Evolutionary conservation across 192 early-diverging fungal genomes (phyloP).

Genomic region (Podila clonocystis): DNA sequence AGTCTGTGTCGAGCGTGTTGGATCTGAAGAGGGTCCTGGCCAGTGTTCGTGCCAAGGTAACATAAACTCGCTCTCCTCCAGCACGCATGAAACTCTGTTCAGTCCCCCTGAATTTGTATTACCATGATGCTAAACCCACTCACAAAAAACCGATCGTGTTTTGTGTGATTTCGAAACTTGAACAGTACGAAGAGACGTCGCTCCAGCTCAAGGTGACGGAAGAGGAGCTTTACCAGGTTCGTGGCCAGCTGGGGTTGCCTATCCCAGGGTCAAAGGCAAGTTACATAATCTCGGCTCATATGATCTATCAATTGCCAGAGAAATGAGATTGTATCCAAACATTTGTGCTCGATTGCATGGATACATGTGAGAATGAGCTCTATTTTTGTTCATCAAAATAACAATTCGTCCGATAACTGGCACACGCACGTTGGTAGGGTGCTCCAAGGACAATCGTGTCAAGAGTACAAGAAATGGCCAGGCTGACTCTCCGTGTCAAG

Average conservation of each 20-base stretch:
- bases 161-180: no score
- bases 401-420: neutral
- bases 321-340: no score
- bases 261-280: neutral
- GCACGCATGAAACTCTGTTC: no score
- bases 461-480: neutral
- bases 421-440: neutral
- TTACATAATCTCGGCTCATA: no score
- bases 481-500: neutral
- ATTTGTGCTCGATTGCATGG: no score
- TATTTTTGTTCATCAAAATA: no score
- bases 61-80: no score
- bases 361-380: no score
- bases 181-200: neutral
- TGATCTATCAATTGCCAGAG: no score
- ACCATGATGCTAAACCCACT: no score
- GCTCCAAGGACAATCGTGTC: neutral
- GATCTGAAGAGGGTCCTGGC: slow-evolving; percentile 33
- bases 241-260: neutral
- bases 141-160: no score
- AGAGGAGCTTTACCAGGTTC: neutral
- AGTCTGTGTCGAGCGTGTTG: neutral
- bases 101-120: no score
- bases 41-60: slow-evolving; percentile 19
- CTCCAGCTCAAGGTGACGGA: neutral